Evolutionary conservation across 208 protist species (phyloP), one percentile per base, ranked within the genome.

Genomic region (Wallacemonas sp.): DNA sequence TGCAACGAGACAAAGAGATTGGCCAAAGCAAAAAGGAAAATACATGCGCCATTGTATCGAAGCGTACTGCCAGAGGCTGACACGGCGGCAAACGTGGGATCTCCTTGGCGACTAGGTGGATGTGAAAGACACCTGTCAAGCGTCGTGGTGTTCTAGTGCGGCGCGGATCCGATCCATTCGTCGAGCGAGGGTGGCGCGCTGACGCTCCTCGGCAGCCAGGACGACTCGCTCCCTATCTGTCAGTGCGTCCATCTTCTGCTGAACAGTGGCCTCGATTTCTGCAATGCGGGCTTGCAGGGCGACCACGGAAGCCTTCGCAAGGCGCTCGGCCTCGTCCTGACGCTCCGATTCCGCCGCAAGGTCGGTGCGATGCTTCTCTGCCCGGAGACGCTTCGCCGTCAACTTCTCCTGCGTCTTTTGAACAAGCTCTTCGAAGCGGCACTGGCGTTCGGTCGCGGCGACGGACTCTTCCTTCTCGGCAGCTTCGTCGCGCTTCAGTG

Each of bases 191-290:
- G 49, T 8, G 7, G 49, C 49, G 26, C 49, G 49, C 8, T 36
- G 49, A 10, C 57, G 1, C 2, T 39, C 59, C 20, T 70, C 52
- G 16, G 67, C 62, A 41, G 61, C 45, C 22, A 61, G 71, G 3
- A 76, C 31, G 23, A 32, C 44, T 10, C 71, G 46, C 38, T 76
- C 71, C 46, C 28, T 42, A 44, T 76, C 71, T 16, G 39, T 44
- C 1, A 76, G n/a, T 32, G 44, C 55, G 29, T 49, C 54, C n/a
- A 38, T 55, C 14, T 39, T 50, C 18, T 28, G 32, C 57, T 38
- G 52, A 2, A 45, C 5, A n/a, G 67, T 49, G 36, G 32, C 36
- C 3, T 67, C 55, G 42, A 63, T 61, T 18, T 62, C 36, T 22
- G 38, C 29, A 55, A 70, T 48, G 20, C 71, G 44, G n/a, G 61